These are phyloP conservation scores for Cryphonectria radicalis DNA, from an alignment of 2,329 filamentous ascomycete genomes.

Conservation along the genomic window DNA sequence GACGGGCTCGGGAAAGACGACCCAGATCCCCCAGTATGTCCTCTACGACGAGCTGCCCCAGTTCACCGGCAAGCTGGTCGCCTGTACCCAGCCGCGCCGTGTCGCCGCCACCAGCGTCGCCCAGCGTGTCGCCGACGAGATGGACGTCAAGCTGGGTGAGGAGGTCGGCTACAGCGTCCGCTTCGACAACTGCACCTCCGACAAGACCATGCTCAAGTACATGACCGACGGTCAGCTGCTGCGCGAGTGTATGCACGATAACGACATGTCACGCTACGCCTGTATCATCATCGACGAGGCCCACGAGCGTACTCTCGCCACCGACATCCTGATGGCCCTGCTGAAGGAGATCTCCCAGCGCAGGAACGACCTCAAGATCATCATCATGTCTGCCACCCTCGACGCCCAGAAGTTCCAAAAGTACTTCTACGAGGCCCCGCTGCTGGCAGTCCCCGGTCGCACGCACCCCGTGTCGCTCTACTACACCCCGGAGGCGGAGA, in stretches of 20 bases:
- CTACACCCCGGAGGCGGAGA: conserved; percentile 94
- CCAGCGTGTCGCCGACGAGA: conserved; percentile 94
- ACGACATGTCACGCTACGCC: conserved; percentile 88
- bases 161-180: conserved; percentile 99
- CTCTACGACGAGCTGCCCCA: conserved; percentile 96
- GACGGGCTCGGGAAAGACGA: conserved; percentile 99
- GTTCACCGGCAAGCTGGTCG: conserved; percentile 82
- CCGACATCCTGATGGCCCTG: conserved; percentile 95
- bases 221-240: conserved; percentile 99
- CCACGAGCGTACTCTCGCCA: conserved; percentile 95
- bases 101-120: conserved; percentile 99
- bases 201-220: conserved; percentile 94
- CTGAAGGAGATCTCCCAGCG: conserved; percentile 86
- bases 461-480: conserved; percentile 98
- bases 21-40: conserved; percentile 98
- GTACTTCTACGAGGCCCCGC: conserved; percentile 93
- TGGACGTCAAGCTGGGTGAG: conserved; percentile 90
- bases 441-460: conserved; percentile 91
- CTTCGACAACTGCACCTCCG: conserved; percentile 92
- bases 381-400: conserved; percentile 98
- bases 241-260: conserved; percentile 95
- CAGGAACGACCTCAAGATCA: conserved; percentile 90
- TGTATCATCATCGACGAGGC: conserved; percentile 99
- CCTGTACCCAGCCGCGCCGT: conserved; percentile 96
- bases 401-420: conserved; percentile 98